Evolutionary conservation across 768 basidiomycete genomes (phyloP).

Genomic region (Collybiopsis luxurians): DNA sequence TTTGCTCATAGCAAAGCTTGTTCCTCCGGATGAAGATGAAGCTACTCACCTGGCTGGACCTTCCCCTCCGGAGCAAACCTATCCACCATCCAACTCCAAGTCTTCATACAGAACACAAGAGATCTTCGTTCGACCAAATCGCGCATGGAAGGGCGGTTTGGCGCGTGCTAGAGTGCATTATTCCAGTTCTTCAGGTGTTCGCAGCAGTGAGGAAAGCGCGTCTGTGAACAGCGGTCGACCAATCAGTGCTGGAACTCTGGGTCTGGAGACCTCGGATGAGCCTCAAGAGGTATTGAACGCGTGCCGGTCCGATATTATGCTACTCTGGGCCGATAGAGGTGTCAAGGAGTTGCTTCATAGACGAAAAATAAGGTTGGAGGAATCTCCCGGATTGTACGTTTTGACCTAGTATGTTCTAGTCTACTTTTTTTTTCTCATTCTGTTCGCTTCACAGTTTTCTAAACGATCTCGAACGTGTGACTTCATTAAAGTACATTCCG

Average conservation of each 20-base stretch:
- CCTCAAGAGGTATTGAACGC: conserved; percentile 58
- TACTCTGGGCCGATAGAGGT: conserved; percentile 63
- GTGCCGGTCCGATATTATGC: conserved; percentile 61
- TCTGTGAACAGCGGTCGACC: conserved; percentile 27
- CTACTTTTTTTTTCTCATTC: conserved; percentile 1
- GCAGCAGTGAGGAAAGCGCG: conserved; percentile 2
- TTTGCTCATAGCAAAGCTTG: conserved; percentile 65
- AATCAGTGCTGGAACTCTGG: conserved; percentile 43
- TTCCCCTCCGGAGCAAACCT: conserved; percentile 4
- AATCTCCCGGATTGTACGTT: conserved; percentile 73
- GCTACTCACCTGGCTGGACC: conserved; percentile 37
- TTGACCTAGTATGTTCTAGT: background rate
- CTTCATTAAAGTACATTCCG: conserved; percentile 60
- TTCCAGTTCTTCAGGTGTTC: conserved; percentile 13
- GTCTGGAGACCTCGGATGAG: conserved; percentile 51
- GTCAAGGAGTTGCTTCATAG: conserved; percentile 53
- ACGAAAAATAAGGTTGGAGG: conserved; percentile 65
- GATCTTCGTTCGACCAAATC: conserved; percentile 62
- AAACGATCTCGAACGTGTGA: conserved; percentile 65
- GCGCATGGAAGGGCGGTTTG: conserved; percentile 62
- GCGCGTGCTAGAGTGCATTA: conserved; percentile 39
- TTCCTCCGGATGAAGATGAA: conserved; percentile 65
- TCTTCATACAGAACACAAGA: conserved; percentile 38
- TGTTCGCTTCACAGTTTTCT: conserved; percentile 50
- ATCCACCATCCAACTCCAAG: background rate